These are phyloP conservation scores for Pholiota microspora DNA, from an alignment of 768 basidiomycete genomes.

Conservation along the genomic window DNA sequence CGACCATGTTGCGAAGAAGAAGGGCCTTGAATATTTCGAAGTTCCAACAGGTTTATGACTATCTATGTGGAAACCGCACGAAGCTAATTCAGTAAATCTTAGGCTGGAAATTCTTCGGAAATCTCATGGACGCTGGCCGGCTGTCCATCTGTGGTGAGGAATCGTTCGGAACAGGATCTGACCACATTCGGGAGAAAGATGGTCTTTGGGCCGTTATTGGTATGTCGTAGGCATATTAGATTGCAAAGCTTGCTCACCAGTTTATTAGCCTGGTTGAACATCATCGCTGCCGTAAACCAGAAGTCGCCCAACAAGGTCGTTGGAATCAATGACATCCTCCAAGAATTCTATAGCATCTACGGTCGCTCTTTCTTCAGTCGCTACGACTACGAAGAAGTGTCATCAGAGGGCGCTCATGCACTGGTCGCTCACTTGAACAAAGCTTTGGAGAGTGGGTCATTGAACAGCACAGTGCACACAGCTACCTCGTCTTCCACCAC, in stretches of 20 bases:
- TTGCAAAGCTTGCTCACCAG: not conserved
- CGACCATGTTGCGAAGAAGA: slow-evolving; percentile 92
- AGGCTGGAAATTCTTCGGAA: slow-evolving; percentile 99
- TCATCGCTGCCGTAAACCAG: slow-evolving; percentile 86
- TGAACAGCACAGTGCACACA: slow-evolving; percentile 65
- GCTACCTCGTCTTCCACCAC: slow-evolving; percentile 64
- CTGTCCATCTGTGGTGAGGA: slow-evolving; percentile 99
- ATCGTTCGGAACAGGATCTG: slow-evolving; percentile 99
- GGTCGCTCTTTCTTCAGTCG: slow-evolving; percentile 98
- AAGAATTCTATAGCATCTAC: slow-evolving; percentile 86
- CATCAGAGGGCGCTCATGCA: slow-evolving; percentile 85
- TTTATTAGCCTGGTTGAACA: slow-evolving; percentile 88
- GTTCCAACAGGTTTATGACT: slow-evolving; percentile 79
- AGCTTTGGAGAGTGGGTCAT: slow-evolving; percentile 62
- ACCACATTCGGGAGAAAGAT: slow-evolving; percentile 99
- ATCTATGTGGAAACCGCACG: not conserved
- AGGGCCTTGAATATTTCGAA: slow-evolving; percentile 90
- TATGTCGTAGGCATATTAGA: slow-evolving; percentile 34
- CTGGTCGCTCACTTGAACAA: slow-evolving; percentile 78
- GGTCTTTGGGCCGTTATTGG: slow-evolving; percentile 97
- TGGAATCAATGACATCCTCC: slow-evolving; percentile 89
- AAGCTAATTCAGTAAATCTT: not conserved
- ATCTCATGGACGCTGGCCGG: slow-evolving; percentile 97
- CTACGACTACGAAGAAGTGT: slow-evolving; percentile 98
- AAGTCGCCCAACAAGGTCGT: slow-evolving; percentile 71